These are phyloP conservation scores for Brassica balearica DNA, from an alignment of 441 rosid species.

Conservation along the genomic window DNA sequence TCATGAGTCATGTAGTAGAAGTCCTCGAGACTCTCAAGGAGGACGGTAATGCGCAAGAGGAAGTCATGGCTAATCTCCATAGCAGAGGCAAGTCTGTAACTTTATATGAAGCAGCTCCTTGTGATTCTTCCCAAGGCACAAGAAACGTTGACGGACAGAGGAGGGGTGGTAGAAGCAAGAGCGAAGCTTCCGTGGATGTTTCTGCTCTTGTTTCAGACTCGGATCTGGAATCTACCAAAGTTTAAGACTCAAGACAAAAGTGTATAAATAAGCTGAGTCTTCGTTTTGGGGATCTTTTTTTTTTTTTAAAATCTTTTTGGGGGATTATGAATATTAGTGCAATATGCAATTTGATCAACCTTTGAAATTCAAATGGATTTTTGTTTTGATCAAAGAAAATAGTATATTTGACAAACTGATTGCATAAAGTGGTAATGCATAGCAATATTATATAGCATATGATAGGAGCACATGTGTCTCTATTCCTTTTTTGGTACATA, in stretches of 20 bases:
- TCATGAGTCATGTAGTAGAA: slow-evolving; percentile 89
- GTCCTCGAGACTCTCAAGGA: slow-evolving; percentile 69
- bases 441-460: neutral
- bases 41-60: slow-evolving; percentile 49
- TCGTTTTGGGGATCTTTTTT: slow-evolving; percentile 36
- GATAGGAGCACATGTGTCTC: neutral
- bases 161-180: slow-evolving; percentile 30
- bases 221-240: slow-evolving; percentile 37
- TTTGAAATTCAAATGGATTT: slow-evolving; percentile 23
- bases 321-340: slow-evolving; percentile 39
- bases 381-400: slow-evolving; percentile 58
- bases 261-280: slow-evolving; percentile 45
- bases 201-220: slow-evolving; percentile 24
- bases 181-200: slow-evolving; percentile 33
- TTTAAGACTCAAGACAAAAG: slow-evolving; percentile 31
- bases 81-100: slow-evolving; percentile 50
- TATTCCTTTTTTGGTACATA: slow-evolving; percentile 19
- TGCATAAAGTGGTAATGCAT: slow-evolving; percentile 25
- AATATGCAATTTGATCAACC: slow-evolving; percentile 20
- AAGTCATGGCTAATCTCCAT: slow-evolving; percentile 47
- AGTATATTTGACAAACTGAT: slow-evolving; percentile 21
- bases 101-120: slow-evolving; percentile 68
- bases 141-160: slow-evolving; percentile 41
- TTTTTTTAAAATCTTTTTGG: slow-evolving; percentile 8
- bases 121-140: slow-evolving; percentile 43